Evolutionary conservation across 768 basidiomycete species (phyloP), one percentile per base, ranked within the genome.

Genomic region (Amanita exitialis): DNA sequence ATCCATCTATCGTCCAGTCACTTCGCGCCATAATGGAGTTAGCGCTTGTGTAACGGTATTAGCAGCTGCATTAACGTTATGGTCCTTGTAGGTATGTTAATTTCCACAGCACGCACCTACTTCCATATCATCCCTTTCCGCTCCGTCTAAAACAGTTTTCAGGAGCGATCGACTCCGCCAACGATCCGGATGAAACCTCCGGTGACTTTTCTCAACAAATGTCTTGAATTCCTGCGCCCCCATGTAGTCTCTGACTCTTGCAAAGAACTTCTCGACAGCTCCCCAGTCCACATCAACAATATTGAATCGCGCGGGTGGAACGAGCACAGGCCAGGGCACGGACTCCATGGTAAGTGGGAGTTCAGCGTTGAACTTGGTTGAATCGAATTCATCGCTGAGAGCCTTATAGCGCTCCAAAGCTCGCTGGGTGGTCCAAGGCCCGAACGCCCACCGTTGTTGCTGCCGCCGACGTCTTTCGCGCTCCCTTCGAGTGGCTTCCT

Each of bases 131-230:
- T 69, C 71, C 54, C 78, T 73, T 58, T 80, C 75, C 42, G 72
- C 66, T 44, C 80, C 80, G 53, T 86, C 80, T 20, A 62, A 57
- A 43, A 86, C 73, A 43, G 76, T 76, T 52, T 69, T 69, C 59
- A 86, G 70, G 32, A 90, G 65, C 25, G 77, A 77, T 37, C 83
- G 72, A 27, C 83, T 79, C 38, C 80, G 71, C 89, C 86, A 92
- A 53, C 84, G 69, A 63, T 90, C 88, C 1, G 86, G 85, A 57
- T 90, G 90, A 62, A 89, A 90, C 47, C 86, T 68, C 36, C 78
- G 73, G 58, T 88, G 77, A 57, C 82, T 83, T 59, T 79, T 80
- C 66, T 86, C 78, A 3, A 90, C 72, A 50, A 90, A 74, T 1
- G 61, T 62, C 59, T 75, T 79, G 65, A 78, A 89, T 44, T 85